Percentiles rank a stretch among this genome's conserved stretches.
Evolutionary conservation across 75 land plant genomes (phyloP).

Genomic region (Larix kaempferi): DNA sequence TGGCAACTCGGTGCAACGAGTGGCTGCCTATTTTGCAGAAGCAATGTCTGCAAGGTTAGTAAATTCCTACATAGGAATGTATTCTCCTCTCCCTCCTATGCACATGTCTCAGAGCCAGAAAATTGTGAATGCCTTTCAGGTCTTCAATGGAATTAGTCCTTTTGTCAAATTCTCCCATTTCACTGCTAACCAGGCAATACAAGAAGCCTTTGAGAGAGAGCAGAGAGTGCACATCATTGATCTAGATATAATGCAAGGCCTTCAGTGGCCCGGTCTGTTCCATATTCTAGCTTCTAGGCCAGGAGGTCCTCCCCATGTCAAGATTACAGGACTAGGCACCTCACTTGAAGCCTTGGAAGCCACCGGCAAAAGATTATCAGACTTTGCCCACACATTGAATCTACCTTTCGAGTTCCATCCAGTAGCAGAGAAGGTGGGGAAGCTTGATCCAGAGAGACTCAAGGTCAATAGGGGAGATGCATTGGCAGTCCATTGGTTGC

Average conservation of each 20-base stretch:
- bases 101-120: conserved; percentile 41
- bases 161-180: conserved; percentile 95
- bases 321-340: conserved; percentile 85
- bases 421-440: conserved; percentile 72
- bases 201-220: conserved; percentile 85
- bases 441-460: conserved; percentile 51
- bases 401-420: conserved; percentile 84
- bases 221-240: conserved; percentile 89
- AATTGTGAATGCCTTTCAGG: conserved; percentile 78
- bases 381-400: conserved; percentile 77
- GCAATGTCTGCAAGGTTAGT: conserved; percentile 89
- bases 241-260: conserved; percentile 95
- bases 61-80: conserved; percentile 74
- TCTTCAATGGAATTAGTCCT: conserved; percentile 95
- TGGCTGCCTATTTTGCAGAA: conserved; percentile 94
- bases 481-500: conserved; percentile 93
- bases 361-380: conserved; percentile 81
- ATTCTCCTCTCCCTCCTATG: conserved; percentile 57
- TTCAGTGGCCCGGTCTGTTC: conserved; percentile 96
- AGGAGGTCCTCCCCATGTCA: conserved; percentile 67
- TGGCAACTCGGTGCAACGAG: conserved; percentile 88
- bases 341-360: conserved; percentile 82
- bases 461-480: conserved; percentile 60
- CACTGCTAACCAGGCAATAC: conserved; percentile 98
- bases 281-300: conserved; percentile 91